A percentile compares a stretch with the other conserved stretches of the same genome.
phyloP scores from a whole-genome alignment of 2,329 filamentous ascomycete species.

The Ophiostoma triangulosporum region DNA sequence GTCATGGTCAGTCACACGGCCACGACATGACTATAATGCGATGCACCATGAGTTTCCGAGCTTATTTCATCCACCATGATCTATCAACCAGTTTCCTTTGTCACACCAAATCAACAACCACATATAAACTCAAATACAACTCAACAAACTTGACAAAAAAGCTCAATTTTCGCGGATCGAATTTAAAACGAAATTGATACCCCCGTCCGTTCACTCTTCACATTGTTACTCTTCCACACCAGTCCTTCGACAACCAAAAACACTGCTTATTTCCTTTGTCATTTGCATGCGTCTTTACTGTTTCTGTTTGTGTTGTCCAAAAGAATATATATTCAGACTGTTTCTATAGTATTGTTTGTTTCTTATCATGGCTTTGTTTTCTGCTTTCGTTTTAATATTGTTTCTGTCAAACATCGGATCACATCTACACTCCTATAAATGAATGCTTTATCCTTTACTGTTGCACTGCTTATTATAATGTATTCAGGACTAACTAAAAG shows the following conservation, averaged over 20 bases:
- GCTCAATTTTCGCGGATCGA: slow-evolving; percentile 1
- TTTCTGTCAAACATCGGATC: not conserved
- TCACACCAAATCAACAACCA: not conserved
- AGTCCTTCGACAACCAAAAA: not conserved
- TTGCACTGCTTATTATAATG: not conserved
- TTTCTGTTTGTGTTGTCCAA: not conserved
- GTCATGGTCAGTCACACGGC: not conserved
- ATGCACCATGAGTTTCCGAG: not conserved
- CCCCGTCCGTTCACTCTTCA: too few relatives aligned
- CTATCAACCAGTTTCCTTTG: not conserved
- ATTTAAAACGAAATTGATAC: not conserved
- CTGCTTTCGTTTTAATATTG: not conserved
- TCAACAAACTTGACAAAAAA: too few relatives aligned
- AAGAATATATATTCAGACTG: not conserved
- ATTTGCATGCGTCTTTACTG: not conserved
- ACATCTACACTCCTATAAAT: not conserved
- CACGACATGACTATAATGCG: not conserved
- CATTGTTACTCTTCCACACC: not conserved
- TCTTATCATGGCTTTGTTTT: not conserved
- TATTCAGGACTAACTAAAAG: not conserved
- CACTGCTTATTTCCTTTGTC: not conserved
- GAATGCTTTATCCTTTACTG: not conserved
- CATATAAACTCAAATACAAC: not conserved
- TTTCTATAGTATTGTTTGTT: not conserved
- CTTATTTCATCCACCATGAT: not conserved